Evolutionary conservation across 805 yeast species (phyloP).

Genomic region (Yueomyces sinensis): DNA sequence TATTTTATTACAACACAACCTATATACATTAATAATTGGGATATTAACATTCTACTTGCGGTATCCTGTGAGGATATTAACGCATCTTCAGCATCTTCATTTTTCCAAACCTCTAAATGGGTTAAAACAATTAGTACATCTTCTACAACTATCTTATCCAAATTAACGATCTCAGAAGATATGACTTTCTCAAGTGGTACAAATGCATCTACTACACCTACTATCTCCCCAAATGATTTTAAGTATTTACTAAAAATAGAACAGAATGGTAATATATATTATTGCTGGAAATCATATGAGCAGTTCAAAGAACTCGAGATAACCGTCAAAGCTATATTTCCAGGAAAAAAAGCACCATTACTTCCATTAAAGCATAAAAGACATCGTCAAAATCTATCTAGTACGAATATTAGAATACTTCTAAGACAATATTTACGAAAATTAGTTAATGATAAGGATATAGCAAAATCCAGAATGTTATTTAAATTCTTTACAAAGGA

Average conservation of each 20-base stretch:
- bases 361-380: constrained; percentile 42
- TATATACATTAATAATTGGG: constrained; percentile 38
- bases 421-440: constrained; percentile 58
- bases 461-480: constrained; percentile 40
- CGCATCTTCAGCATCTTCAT: background rate
- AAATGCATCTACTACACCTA: background rate
- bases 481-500: constrained; percentile 34
- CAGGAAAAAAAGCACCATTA: constrained; percentile 52
- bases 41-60: constrained; percentile 55
- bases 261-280: constrained; percentile 18
- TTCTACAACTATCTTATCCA: constrained; percentile 16
- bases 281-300: constrained; percentile 48
- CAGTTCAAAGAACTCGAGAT: constrained; percentile 52
- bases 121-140: constrained; percentile 14
- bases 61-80: constrained; percentile 25
- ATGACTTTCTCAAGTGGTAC: constrained; percentile 1
- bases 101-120: constrained; percentile 12
- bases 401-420: constrained; percentile 69
- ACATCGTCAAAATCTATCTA: constrained; percentile 27
- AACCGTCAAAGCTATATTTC: constrained; percentile 39
- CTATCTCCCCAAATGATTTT: constrained; percentile 19
- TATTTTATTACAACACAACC: constrained; percentile 22
- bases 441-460: constrained; percentile 39
- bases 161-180: constrained; percentile 11
- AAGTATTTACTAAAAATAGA: constrained; percentile 4